These are phyloP conservation scores for Sistotremastrum niveocremeum DNA, from an alignment of 768 basidiomycete genomes.

Conservation along the genomic window DNA sequence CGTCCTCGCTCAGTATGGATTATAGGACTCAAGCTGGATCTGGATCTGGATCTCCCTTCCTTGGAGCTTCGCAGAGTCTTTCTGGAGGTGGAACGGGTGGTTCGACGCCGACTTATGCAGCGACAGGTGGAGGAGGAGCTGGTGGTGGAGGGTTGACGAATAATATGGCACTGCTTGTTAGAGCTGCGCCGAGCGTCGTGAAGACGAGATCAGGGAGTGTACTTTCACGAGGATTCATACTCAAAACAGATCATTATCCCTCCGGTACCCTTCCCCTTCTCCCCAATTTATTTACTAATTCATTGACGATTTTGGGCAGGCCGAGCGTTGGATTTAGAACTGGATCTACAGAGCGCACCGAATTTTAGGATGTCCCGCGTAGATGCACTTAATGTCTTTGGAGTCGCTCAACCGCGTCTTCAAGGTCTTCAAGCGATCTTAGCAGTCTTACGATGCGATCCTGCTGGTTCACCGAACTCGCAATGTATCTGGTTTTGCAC, in stretches of 20 bases:
- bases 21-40: too few species aligned
- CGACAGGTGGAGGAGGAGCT: too few species aligned
- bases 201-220: conserved; percentile 78
- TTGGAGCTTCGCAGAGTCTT: too few species aligned
- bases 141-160: too few species aligned
- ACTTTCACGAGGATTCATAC: conserved; percentile 74
- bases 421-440: conserved; percentile 86
- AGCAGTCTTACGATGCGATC: conserved; percentile 66
- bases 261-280: conserved; percentile 32
- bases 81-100: too few species aligned
- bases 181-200: conserved; percentile 53
- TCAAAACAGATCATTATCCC: conserved; percentile 88
- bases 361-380: conserved; percentile 82
- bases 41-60: too few species aligned
- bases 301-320: conserved; percentile 28
- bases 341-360: conserved; percentile 88
- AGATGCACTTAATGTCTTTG: conserved; percentile 80
- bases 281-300: conserved; percentile 1
- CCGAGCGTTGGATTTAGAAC: conserved; percentile 78
- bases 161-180: neutral
- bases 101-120: too few species aligned
- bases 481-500: conserved; percentile 95
- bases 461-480: conserved; percentile 45
- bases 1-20: too few species aligned
- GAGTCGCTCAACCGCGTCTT: conserved; percentile 88